Evolutionary conservation across 768 basidiomycete species (phyloP).

Genomic region (Termitomyces sp.): DNA sequence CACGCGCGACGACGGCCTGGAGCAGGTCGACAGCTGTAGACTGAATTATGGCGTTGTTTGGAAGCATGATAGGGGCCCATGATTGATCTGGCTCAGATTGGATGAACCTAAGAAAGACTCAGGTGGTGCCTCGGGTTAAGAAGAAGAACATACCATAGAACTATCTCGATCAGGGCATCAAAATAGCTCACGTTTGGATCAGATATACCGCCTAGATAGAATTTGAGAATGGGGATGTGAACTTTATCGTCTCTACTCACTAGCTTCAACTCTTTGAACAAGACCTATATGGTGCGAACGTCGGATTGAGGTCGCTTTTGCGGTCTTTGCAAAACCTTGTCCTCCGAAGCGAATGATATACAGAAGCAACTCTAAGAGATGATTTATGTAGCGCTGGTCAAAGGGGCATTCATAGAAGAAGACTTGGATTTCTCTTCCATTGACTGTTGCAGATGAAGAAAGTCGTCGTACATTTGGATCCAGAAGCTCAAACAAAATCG

Average conservation of each 20-base stretch:
- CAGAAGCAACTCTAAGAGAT: slow-evolving; percentile 73
- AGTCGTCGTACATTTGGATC: slow-evolving; percentile 60
- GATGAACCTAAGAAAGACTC: slow-evolving; percentile 46
- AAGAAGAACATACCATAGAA: slow-evolving; percentile 53
- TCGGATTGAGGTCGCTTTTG: slow-evolving; percentile 55
- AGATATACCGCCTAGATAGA: slow-evolving; percentile 26
- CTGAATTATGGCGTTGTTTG: slow-evolving; percentile 62
- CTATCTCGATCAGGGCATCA: slow-evolving; percentile 66
- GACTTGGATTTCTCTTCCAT: slow-evolving; percentile 60
- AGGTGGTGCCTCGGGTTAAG: background rate
- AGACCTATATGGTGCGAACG: slow-evolving; percentile 63
- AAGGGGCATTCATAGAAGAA: slow-evolving; percentile 69
- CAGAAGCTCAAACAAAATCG: slow-evolving; percentile 71
- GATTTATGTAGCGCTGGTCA: slow-evolving; percentile 66
- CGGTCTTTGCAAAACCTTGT: slow-evolving; percentile 77
- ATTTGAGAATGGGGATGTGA: slow-evolving; percentile 1
- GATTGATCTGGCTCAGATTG: slow-evolving; percentile 67
- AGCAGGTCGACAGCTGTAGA: slow-evolving; percentile 74
- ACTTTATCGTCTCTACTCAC: slow-evolving; percentile 30
- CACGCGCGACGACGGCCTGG: slow-evolving; percentile 75
- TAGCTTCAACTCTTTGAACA: slow-evolving; percentile 49
- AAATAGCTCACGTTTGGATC: slow-evolving; percentile 64
- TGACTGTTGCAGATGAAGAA: slow-evolving; percentile 43
- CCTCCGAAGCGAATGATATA: slow-evolving; percentile 84
- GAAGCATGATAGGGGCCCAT: slow-evolving; percentile 45